Evolutionary conservation across 345 rosid genomes (phyloP), one percentile per base, ranked within the genome.

Genomic region (Ailanthus altissimus): DNA sequence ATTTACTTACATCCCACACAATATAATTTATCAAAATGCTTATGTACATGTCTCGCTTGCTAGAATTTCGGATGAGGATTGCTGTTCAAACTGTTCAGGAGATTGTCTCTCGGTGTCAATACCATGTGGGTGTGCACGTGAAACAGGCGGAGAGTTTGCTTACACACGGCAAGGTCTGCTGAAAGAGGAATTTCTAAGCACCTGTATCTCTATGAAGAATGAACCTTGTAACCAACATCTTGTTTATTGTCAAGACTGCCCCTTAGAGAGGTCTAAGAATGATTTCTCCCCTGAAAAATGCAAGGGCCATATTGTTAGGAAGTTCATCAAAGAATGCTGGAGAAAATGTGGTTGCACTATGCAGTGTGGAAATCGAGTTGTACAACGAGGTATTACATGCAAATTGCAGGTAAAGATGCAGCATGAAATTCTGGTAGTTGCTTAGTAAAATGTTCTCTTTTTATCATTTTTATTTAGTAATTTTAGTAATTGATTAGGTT

Each of bases 261-360:
- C 99, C 5, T 63, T 90, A 47, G 93, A 89, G 85, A 86, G 88
- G 84, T 79, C 83, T 69, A 79, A 81, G 62, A 81, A 82, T 69
- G 92, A 83, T 67, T 32, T 67, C 68, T 57, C 40, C 42, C 77
- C 85, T 40, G 97, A 86, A 75, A 85, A 87, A 70, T 93, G 98
- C 85, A 91, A 88, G 74, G 97, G 98, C 20, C 98, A 94, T 67
- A 74, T 90, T 85, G 69, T 91, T 54, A 84, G 93, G 81, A 93
- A 89, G 86, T 94, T 94, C 77, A 87, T 93, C 53, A 94, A 94
- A 78, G 98, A 95, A 81, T 95, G 98, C 73, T 93, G 99, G 98
- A 87, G 78, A 74, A 93, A 90, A 85, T 95, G 99, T 81, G 98
- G 97, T 64, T 93, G 97, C 64, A 61, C n/a, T n/a, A n/a, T 53